Evolutionary conservation across 306 rosid species (phyloP).

Genomic region (Prunus dulcis): DNA sequence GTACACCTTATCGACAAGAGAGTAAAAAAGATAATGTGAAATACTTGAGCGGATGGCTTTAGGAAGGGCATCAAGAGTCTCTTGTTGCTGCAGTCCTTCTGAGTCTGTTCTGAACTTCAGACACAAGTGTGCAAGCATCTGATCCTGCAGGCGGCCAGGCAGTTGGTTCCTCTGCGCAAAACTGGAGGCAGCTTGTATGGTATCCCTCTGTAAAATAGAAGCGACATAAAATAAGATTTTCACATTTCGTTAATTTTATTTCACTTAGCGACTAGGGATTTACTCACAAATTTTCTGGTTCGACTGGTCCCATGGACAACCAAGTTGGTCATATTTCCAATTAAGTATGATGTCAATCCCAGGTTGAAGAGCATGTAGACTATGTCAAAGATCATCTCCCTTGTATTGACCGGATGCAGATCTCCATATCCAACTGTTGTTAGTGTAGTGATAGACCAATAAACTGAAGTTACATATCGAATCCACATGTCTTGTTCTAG

Average conservation of each 20-base stretch:
- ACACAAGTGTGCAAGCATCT: slow-evolving; percentile 95
- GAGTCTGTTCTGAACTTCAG: slow-evolving; percentile 87
- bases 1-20: slow-evolving; percentile 72
- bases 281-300: slow-evolving; percentile 82
- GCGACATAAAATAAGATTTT: background rate
- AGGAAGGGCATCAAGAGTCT: slow-evolving; percentile 87
- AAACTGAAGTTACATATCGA: slow-evolving; percentile 74
- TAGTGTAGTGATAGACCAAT: slow-evolving; percentile 92
- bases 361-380: slow-evolving; percentile 86
- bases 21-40: slow-evolving; percentile 80
- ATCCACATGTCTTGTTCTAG: slow-evolving; percentile 51
- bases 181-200: slow-evolving; percentile 94
- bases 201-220: slow-evolving; percentile 59
- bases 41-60: slow-evolving; percentile 92
- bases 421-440: slow-evolving; percentile 94
- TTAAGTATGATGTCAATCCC: slow-evolving; percentile 88
- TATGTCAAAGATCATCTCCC: slow-evolving; percentile 87
- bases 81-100: slow-evolving; percentile 95
- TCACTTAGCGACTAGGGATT: background rate
- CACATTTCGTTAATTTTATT: background rate
- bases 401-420: slow-evolving; percentile 78
- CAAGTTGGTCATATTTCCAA: slow-evolving; percentile 97
- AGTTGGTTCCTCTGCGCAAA: slow-evolving; percentile 86
- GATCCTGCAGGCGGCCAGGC: slow-evolving; percentile 77
- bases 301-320: slow-evolving; percentile 92